phyloP scores from a whole-genome alignment of 108 stramenopile genomes.

The Aurantiochytrium sp. region DNA sequence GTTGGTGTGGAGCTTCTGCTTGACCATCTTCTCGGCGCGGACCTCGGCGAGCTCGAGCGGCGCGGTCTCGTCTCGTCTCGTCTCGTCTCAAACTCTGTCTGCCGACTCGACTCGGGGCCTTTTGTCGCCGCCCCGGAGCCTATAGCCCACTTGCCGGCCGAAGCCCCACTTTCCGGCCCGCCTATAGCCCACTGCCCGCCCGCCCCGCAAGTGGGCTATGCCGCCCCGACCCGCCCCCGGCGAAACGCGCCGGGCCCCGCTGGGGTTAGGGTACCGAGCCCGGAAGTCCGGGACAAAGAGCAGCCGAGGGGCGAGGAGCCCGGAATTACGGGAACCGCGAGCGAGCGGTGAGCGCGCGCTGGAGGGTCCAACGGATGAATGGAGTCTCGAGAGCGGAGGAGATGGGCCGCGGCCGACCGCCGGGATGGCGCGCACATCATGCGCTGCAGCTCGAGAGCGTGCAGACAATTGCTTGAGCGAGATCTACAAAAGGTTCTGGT shows the following conservation, averaged over 20 bases:
- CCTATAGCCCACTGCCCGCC: neutral
- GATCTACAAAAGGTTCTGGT: neutral
- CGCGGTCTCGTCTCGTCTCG: no score
- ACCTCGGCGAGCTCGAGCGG: no score
- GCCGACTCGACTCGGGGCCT: no score
- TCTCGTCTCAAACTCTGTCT: no score
- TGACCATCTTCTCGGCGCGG: neutral
- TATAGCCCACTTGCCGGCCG: no score
- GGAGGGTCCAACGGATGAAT: neutral
- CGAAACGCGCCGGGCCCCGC: neutral
- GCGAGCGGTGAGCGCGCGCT: neutral
- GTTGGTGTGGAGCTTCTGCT: constrained; percentile 34
- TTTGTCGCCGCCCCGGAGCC: no score
- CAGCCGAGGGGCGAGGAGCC: no score
- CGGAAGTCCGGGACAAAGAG: neutral
- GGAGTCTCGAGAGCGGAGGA: neutral
- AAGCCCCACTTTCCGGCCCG: neutral
- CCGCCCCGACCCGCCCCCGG: neutral
- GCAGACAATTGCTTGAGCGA: no score
- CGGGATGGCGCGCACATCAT: neutral
- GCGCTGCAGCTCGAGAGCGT: no score
- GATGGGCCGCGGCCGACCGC: neutral
- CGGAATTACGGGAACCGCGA: neutral
- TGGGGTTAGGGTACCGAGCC: neutral
- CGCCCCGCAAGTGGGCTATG: no score